These are phyloP conservation scores for Metschnikowia proteae DNA, from an alignment of 805 yeast genomes.

Conservation along the genomic window DNA sequence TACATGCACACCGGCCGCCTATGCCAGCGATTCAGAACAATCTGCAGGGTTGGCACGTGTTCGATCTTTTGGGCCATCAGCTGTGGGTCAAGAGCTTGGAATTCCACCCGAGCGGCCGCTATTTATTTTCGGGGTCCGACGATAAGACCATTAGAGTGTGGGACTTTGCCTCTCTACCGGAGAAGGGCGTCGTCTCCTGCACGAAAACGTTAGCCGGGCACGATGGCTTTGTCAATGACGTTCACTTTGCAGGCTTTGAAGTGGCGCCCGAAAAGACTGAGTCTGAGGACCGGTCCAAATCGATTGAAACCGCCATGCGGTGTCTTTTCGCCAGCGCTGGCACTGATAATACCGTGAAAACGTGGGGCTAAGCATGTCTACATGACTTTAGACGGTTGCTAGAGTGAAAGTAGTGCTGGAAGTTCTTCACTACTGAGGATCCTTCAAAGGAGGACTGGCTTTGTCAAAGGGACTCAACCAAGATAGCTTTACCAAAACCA, in stretches of 20 bases:
- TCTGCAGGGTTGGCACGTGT: conserved; percentile 57
- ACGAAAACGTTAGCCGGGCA: conserved; percentile 55
- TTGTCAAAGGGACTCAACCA: no score
- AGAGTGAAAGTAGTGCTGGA: no score
- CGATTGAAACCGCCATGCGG: conserved; percentile 48
- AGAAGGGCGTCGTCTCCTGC: conserved; percentile 42
- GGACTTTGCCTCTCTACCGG: conserved; percentile 51
- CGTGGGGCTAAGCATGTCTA: conserved; percentile 44
- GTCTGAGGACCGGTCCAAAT: conserved; percentile 10
- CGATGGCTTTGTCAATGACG: conserved; percentile 69
- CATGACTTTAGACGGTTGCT: neutral
- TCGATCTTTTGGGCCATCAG: conserved; percentile 66
- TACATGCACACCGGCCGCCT: conserved; percentile 53
- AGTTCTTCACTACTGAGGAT: no score
- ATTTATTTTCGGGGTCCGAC: conserved; percentile 69
- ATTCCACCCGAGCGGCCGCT: conserved; percentile 74
- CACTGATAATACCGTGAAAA: conserved; percentile 50
- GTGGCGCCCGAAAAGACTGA: conserved; percentile 9
- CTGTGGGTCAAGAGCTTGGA: conserved; percentile 78
- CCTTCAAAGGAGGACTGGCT: no score
- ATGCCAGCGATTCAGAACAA: conserved; percentile 48
- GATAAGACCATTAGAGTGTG: conserved; percentile 74
- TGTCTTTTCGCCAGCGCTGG: conserved; percentile 64
- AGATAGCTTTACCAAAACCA: no score
- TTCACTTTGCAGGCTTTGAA: conserved; percentile 50